Base-by-base conservation (phyloP, 129 eudicot genomes). In the Ambrosia trifida region DNA sequence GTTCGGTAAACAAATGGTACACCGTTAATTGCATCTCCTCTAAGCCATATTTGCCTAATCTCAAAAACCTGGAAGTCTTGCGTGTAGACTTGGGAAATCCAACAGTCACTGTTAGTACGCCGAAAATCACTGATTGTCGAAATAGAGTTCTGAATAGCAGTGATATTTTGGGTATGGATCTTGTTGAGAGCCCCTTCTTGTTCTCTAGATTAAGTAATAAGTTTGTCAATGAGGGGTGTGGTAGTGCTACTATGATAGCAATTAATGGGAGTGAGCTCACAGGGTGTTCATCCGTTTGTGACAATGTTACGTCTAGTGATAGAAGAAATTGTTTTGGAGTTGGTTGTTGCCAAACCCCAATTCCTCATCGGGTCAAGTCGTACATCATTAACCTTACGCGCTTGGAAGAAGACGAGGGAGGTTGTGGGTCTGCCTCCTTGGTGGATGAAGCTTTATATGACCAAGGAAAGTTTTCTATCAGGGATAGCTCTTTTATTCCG, bases 1-100 rank as follows among this genome's bases (percentile, higher is more conserved):
- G 72, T 53, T 53, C 11, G 16, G 8, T 38, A 33, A 65, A 75
- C 28, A 11, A 43, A 19, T 75, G 79, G 79, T 75, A 75, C 47
- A 54, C n/a, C 3, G 64, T 77, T 36, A 46, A 64, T 49, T 69
- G 81, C 62, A 69, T 35, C 9, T 32, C 66, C 32, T 56, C 74
- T 5, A 59, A 47, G 20, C 80, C 75, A 7, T 76, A 68, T 59
- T 33, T 76, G 24, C 6, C 63, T 31, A 28, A 44, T 7, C 31
- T 61, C 7, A 60, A 77, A 35, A 32, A 61, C 62, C 46, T 47
- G 28, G 35, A 45, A n/a, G 2, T 77, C 10, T 17, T 69, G 54
- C n/a, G 11, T 28, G n/a, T 77, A 9, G 47, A 47, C 28, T 50
- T 77, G 36, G 6, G 20, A 0, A 5, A 77, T 7, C 76, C 61